These are phyloP conservation scores for Neonectria sp. DNA, from an alignment of 2,329 filamentous ascomycete species.

Conservation along the genomic window DNA sequence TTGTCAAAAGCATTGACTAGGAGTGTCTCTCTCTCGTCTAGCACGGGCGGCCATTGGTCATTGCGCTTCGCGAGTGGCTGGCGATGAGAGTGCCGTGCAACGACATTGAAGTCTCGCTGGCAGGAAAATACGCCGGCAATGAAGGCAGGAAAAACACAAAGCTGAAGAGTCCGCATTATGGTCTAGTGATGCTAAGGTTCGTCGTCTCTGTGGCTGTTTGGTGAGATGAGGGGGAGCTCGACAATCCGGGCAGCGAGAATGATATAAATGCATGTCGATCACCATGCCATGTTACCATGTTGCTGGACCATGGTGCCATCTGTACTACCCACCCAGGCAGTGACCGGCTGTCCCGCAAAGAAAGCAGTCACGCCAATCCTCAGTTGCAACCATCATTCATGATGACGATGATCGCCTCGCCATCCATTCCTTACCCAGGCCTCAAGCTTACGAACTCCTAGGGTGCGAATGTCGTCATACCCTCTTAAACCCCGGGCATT, in stretches of 20 bases:
- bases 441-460: constrained; percentile 36
- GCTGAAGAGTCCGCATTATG: constrained; percentile 38
- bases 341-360: not conserved
- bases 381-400: not conserved
- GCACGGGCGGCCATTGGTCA: constrained; percentile 54
- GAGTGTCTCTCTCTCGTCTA: constrained; percentile 52
- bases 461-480: constrained; percentile 42
- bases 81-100: constrained; percentile 51
- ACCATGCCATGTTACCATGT: constrained; percentile 37
- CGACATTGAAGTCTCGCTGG: constrained; percentile 48
- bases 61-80: constrained; percentile 50
- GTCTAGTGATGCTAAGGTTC: constrained; percentile 2
- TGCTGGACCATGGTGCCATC: constrained; percentile 35
- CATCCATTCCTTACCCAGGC: constrained; percentile 33
- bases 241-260: constrained; percentile 15
- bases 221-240: not conserved
- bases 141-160: constrained; percentile 38
- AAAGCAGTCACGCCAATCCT: not conserved
- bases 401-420: constrained; percentile 21
- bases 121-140: constrained; percentile 47
- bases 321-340: not conserved
- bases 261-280: constrained; percentile 38
- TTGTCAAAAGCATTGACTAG: constrained; percentile 56
- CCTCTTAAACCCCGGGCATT: not conserved
- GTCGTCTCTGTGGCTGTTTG: not conserved